Evolutionary conservation across 1,284 basidiomycete genomes (phyloP), one percentile per base, ranked within the genome.

Genomic region (Mrakiaceae sp.): DNA sequence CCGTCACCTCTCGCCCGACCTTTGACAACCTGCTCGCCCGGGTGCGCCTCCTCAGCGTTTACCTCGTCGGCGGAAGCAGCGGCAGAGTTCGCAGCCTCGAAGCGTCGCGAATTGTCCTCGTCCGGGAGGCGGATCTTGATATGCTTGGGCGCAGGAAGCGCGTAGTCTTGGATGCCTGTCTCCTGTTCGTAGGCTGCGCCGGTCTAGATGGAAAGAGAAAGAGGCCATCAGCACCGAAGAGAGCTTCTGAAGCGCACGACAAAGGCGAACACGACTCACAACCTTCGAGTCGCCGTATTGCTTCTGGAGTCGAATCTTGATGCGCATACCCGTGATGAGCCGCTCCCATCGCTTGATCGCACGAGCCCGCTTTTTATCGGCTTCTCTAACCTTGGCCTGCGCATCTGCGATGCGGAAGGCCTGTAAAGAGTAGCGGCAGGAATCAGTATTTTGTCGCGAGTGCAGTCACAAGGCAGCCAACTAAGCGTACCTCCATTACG

Each of bases 301-400:
- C 60, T 84, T 84, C 70, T 87, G 84, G 47, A 98, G 79, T 49
- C 92, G 82, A 71, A 87, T 81, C 8, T 90, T 83, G 66, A 98
- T 90, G 42, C 88, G 82, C 57, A 98, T 79, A 1, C 93, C 94
- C 51, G 91, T 88, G 43, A 98, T 81, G 46, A 98, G 81, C 69
- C 87, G 86, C 56, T 81, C 83, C 96, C 96, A 98, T 54, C 87
- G 83, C 75, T 93, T 94, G 69, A 96, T 77, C 0, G 87, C 87
- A 40, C 85, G 82, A 63, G 93, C 90, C 70, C 89, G 83, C 66
- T 81, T 82, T 75, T 92, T 94, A 2, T 79, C 80, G 48, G 82
- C 81, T 65, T 88, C 87, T 71, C 86, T 89, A 74, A 90, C 83
- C 68, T 87, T 85, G 2, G 86, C 87, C 46, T 84, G 81, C 67